These are phyloP conservation scores for Pistacia atlantica DNA, from an alignment of 345 rosid species.

Conservation along the genomic window DNA sequence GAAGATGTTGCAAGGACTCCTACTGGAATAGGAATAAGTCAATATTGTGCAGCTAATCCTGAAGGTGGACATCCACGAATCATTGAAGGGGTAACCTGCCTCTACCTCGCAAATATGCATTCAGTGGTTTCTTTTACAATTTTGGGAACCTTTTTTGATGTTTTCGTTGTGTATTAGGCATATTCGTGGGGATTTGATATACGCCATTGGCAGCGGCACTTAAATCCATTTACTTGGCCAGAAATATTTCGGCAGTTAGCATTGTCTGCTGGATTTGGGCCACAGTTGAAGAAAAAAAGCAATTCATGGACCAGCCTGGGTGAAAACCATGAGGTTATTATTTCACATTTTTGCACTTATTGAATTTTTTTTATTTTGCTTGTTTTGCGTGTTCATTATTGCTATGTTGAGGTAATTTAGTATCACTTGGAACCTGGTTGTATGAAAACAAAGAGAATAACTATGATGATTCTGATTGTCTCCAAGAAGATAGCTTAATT, in stretches of 20 bases:
- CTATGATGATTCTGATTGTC: too few species aligned
- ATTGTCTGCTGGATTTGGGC: constrained; percentile 89
- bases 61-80: constrained; percentile 98
- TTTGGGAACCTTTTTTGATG: constrained; percentile 15
- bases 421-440: too few species aligned
- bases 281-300: constrained; percentile 66
- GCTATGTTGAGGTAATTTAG: neutral
- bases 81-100: constrained; percentile 84
- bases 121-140: constrained; percentile 20
- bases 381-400: neutral
- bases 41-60: constrained; percentile 78
- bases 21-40: constrained; percentile 78
- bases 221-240: constrained; percentile 92
- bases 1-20: constrained; percentile 97
- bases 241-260: constrained; percentile 93
- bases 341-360: neutral
- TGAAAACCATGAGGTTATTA: constrained; percentile 67
- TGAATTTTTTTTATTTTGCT: neutral
- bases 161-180: constrained; percentile 58
- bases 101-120: constrained; percentile 12
- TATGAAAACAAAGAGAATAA: too few species aligned
- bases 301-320: constrained; percentile 43
- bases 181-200: constrained; percentile 99
- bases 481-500: too few species aligned
- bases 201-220: constrained; percentile 88